A percentile compares a stretch with the other conserved stretches of the same genome.
Conservation (phyloP, 768 basidiomycete genomes). For the Lactarius trivialis region DNA sequence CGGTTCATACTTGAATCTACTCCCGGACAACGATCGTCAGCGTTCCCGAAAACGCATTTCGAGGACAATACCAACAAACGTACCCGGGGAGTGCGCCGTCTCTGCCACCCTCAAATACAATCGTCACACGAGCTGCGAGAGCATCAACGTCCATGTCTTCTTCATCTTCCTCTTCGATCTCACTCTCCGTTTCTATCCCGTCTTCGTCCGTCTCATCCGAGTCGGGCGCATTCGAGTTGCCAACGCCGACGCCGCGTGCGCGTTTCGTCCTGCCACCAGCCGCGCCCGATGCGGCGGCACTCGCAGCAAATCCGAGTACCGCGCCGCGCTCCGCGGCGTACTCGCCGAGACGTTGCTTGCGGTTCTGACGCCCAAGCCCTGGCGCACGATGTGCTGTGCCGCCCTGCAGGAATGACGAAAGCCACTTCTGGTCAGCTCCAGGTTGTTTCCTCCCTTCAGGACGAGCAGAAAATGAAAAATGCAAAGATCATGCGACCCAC, state of each 20-base stretch:
- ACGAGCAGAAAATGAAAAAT: not conserved
- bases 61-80: not conserved
- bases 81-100: constrained; percentile 16
- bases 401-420: constrained; percentile 32
- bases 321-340: constrained; percentile 55
- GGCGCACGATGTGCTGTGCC: constrained; percentile 49
- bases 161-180: constrained; percentile 14
- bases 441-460: not conserved
- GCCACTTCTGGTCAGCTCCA: not conserved
- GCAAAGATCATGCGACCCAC: constrained; percentile 35
- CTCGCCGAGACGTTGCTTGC: constrained; percentile 59
- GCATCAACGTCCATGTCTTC: constrained; percentile 20
- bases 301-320: constrained; percentile 31
- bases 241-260: constrained; percentile 13
- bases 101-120: constrained; percentile 19
- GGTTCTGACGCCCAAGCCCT: constrained; percentile 46
- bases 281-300: constrained; percentile 9
- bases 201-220: constrained; percentile 11
- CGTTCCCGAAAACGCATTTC: not conserved
- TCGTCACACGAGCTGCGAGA: constrained; percentile 18
- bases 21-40: not conserved
- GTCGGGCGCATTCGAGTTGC: constrained; percentile 2
- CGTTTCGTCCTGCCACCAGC: constrained; percentile 15
- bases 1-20: constrained; percentile 31
- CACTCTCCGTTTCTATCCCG: constrained; percentile 7